Conservation (phyloP, 108 stramenopile genomes). For the Nannochloropsis gaditana region DNA sequence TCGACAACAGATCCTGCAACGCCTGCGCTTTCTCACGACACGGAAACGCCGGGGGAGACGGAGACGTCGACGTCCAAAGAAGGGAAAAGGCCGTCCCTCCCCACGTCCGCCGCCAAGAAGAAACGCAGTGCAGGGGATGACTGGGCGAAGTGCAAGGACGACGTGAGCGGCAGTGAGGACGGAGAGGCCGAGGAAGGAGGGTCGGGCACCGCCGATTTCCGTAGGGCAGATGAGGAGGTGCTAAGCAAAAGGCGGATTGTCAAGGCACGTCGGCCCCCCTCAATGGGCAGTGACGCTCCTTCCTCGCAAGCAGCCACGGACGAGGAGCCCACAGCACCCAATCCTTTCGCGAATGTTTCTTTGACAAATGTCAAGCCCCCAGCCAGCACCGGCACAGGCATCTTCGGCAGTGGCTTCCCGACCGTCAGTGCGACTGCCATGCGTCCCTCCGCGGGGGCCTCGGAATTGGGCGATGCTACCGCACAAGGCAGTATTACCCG, state of each 20-base stretch:
- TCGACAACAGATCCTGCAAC: not conserved
- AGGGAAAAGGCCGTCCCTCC: not conserved
- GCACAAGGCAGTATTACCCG: not conserved
- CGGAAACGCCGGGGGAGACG: not conserved
- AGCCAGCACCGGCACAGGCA: not conserved
- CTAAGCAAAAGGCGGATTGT: not conserved
- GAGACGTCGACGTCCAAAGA: not conserved
- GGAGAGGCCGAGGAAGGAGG: not conserved
- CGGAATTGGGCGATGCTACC: not conserved
- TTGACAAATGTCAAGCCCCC: not conserved
- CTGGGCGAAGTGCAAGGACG: conserved; percentile 9
- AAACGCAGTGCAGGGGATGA: not conserved
- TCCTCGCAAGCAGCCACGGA: not conserved
- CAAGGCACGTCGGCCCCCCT: not conserved
- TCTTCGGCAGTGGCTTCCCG: not conserved
- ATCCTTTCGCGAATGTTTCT: not conserved
- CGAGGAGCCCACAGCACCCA: not conserved
- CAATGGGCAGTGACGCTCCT: not conserved
- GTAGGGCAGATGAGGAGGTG: not conserved
- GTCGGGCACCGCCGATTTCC: not conserved
- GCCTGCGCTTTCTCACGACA: not conserved
- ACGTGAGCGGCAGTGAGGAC: not conserved
- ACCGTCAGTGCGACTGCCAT: not conserved
- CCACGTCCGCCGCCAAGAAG: not conserved
- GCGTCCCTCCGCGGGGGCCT: not conserved